Percentiles rank a stretch among this genome's conserved stretches.
phyloP scores from a whole-genome alignment of 192 early-diverging fungal species.

The Mortierella alpina region DNA sequence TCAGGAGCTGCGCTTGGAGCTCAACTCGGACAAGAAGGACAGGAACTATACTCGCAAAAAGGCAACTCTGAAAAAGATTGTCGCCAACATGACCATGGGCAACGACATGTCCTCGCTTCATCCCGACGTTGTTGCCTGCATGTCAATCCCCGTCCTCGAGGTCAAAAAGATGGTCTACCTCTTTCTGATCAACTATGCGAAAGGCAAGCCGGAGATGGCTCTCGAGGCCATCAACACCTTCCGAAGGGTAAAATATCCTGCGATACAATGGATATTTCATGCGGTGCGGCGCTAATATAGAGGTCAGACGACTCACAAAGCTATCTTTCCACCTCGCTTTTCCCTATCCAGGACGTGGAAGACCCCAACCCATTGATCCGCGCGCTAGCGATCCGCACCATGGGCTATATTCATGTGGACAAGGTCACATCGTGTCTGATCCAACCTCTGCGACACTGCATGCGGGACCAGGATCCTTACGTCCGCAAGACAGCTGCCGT shows the following conservation, averaged over 20 bases:
- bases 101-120: slow-evolving; percentile 98
- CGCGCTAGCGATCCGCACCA: slow-evolving; percentile 95
- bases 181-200: slow-evolving; percentile 96
- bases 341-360: slow-evolving; percentile 76
- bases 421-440: slow-evolving; percentile 87
- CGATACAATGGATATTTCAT: not conserved
- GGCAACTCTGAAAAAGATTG: slow-evolving; percentile 91
- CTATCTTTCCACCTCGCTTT: slow-evolving; percentile 8
- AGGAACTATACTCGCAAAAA: slow-evolving; percentile 84
- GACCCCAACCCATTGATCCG: slow-evolving; percentile 96
- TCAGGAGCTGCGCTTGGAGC: slow-evolving; percentile 88
- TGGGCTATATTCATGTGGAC: slow-evolving; percentile 96
- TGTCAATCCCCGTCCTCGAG: slow-evolving; percentile 88
- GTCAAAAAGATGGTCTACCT: slow-evolving; percentile 95
- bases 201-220: slow-evolving; percentile 93
- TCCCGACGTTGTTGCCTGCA: slow-evolving; percentile 91
- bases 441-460: slow-evolving; percentile 85
- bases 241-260: slow-evolving; percentile 69
- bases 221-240: slow-evolving; percentile 91
- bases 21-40: slow-evolving; percentile 88
- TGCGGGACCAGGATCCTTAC: slow-evolving; percentile 93
- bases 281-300: not conserved
- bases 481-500: slow-evolving; percentile 97
- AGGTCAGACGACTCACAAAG: too few relatives aligned
- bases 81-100: slow-evolving; percentile 99